Evolutionary conservation across 148 eudicot genomes (phyloP).

Genomic region (Rhododendron ferrugineum): DNA sequence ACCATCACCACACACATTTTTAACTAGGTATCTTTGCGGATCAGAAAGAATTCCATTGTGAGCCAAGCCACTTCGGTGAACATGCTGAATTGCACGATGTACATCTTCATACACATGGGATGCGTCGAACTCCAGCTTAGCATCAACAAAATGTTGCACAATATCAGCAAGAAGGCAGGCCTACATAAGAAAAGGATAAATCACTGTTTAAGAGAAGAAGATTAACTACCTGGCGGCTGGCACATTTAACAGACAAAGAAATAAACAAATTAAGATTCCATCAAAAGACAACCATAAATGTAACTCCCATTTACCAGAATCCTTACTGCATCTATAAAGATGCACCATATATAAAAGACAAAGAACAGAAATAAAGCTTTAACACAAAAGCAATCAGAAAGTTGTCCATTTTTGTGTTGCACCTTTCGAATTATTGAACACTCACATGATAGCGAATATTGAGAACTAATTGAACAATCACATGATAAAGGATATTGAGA

Average conservation of each 20-base stretch:
- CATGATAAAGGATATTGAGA: not conserved
- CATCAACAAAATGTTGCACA: slow-evolving; percentile 96
- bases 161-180: slow-evolving; percentile 97
- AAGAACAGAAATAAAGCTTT: not conserved
- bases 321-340: not conserved
- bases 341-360: not conserved
- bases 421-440: not conserved
- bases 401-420: not conserved
- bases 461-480: not conserved
- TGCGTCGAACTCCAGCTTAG: slow-evolving; percentile 91
- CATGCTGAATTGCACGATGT: slow-evolving; percentile 87
- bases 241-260: not conserved
- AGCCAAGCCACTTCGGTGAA: slow-evolving; percentile 85
- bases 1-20: slow-evolving; percentile 59
- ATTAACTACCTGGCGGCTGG: not conserved
- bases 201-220: not conserved
- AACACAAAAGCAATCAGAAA: not conserved
- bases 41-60: slow-evolving; percentile 79
- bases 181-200: slow-evolving; percentile 34
- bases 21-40: slow-evolving; percentile 88
- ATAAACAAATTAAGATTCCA: slow-evolving; percentile 5
- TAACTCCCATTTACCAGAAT: not conserved
- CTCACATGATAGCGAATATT: not conserved
- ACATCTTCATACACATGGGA: slow-evolving; percentile 91
- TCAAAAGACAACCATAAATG: not conserved